Percentiles rank a stretch among this genome's conserved stretches.
These are phyloP conservation scores for Jaminaea rosea DNA, from an alignment of 1,284 basidiomycete genomes.

Conservation along the genomic window DNA sequence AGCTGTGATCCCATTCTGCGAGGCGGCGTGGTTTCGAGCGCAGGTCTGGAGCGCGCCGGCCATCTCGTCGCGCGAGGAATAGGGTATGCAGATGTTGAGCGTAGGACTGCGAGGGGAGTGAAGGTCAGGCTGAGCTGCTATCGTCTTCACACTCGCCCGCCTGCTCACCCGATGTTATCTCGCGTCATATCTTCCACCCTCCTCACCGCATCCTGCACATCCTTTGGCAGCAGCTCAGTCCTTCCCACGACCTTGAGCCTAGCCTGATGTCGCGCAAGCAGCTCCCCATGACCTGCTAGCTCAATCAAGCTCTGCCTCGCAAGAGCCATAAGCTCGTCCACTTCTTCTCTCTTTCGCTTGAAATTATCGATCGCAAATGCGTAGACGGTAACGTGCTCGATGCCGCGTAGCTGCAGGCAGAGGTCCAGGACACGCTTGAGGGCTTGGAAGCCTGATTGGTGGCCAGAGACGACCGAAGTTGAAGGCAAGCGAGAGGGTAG, in stretches of 20 bases:
- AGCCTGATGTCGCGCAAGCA: conserved; percentile 58
- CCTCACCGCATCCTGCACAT: conserved; percentile 62
- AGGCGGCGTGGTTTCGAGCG: background rate
- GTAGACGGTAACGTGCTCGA: conserved; percentile 70
- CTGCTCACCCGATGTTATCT: conserved; percentile 60
- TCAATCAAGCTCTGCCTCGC: conserved; percentile 74
- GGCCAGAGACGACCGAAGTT: conserved; percentile 50
- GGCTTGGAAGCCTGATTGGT: conserved; percentile 74
- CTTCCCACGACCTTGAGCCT: conserved; percentile 76
- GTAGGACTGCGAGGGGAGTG: conserved; percentile 58
- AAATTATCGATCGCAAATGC: conserved; percentile 98
- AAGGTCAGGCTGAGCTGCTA: background rate
- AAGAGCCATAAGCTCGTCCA: conserved; percentile 75
- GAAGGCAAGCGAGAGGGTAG: conserved; percentile 13
- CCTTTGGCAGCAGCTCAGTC: conserved; percentile 64
- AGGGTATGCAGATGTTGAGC: conserved; percentile 90
- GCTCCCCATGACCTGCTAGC: conserved; percentile 63
- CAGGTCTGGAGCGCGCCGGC: conserved; percentile 54
- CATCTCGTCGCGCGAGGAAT: conserved; percentile 86
- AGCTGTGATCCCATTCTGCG: background rate
- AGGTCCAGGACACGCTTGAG: conserved; percentile 55
- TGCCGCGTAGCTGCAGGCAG: conserved; percentile 32
- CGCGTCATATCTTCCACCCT: conserved; percentile 73
- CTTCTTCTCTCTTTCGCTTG: conserved; percentile 74
- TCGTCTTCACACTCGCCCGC: background rate